Conservation (phyloP, 164 flowering plant genomes). For the Macadamia integrifolia region DNA sequence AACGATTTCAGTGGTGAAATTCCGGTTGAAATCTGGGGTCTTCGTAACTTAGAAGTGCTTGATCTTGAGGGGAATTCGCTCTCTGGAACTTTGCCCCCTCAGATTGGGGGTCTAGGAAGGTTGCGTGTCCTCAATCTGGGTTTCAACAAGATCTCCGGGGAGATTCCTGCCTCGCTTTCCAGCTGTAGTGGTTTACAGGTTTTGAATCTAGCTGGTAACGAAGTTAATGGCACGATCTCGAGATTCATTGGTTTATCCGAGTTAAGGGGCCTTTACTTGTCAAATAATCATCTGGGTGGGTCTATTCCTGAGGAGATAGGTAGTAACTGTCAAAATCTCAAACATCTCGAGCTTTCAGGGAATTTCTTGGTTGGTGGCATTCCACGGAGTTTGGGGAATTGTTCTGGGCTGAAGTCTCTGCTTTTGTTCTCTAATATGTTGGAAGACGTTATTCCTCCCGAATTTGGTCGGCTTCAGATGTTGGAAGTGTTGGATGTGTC, state of each 20-base stretch:
- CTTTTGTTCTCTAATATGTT: slow-evolving; percentile 60
- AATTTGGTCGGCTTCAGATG: slow-evolving; percentile 49
- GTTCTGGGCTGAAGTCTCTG: slow-evolving; percentile 34
- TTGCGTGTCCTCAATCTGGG: background rate
- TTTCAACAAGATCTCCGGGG: background rate
- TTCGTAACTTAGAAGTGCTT: slow-evolving; percentile 50
- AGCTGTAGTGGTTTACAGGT: slow-evolving; percentile 33
- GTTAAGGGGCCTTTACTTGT: slow-evolving; percentile 53
- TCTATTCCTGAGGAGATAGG: slow-evolving; percentile 46
- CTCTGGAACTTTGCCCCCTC: slow-evolving; percentile 36
- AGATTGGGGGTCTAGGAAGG: slow-evolving; percentile 34
- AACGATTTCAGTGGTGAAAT: slow-evolving; percentile 51
- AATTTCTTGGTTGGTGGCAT: slow-evolving; percentile 45
- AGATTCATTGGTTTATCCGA: slow-evolving; percentile 35
- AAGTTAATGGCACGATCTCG: slow-evolving; percentile 41
- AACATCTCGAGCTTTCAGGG: slow-evolving; percentile 65
- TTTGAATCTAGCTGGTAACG: slow-evolving; percentile 54
- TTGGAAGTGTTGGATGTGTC: slow-evolving; percentile 75
- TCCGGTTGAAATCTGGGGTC: slow-evolving; percentile 53
- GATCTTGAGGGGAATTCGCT: slow-evolving; percentile 68
- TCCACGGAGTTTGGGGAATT: slow-evolving; percentile 54
- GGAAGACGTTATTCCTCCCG: slow-evolving; percentile 46
- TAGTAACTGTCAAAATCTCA: slow-evolving; percentile 42
- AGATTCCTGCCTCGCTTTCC: slow-evolving; percentile 15
- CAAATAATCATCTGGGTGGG: slow-evolving; percentile 52